phyloP scores from a whole-genome alignment of 2,329 filamentous ascomycete species.

The Microcyclospora pomicola region DNA sequence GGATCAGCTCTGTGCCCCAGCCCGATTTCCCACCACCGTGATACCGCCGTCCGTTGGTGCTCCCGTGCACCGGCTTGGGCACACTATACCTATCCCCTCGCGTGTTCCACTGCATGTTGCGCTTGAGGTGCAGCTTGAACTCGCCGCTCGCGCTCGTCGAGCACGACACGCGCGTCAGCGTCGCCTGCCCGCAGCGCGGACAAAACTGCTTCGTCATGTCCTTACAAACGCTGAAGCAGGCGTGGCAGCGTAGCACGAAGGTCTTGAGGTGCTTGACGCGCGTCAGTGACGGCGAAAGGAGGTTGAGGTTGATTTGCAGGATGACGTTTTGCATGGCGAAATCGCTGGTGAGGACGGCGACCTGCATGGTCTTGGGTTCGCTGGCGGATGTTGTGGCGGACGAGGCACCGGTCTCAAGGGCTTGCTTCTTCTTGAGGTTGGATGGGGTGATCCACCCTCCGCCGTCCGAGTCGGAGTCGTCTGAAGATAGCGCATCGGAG shows the following conservation, averaged over 20 bases:
- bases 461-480: constrained; percentile 38
- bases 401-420: constrained; percentile 42
- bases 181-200: constrained; percentile 74
- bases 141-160: constrained; percentile 67
- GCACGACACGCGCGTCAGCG: constrained; percentile 72
- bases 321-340: constrained; percentile 97
- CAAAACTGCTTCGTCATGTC: constrained; percentile 88
- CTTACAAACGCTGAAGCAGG: constrained; percentile 73
- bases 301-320: constrained; percentile 84
- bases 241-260: constrained; percentile 85
- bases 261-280: constrained; percentile 76
- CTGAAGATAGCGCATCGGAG: constrained; percentile 24
- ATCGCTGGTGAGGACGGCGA: constrained; percentile 86
- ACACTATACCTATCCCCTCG: constrained; percentile 85
- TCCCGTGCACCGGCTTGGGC: constrained; percentile 76
- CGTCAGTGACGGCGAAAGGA: constrained; percentile 64
- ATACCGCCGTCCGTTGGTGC: constrained; percentile 56
- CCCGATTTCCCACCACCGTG: constrained; percentile 65
- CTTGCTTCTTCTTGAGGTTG: constrained; percentile 76
- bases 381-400: constrained; percentile 27
- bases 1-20: constrained; percentile 71
- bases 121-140: constrained; percentile 77
- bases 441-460: constrained; percentile 90
- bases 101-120: constrained; percentile 93
- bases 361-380: constrained; percentile 57